phyloP scores from a whole-genome alignment of 805 yeast genomes.

The Candida suzukii region DNA sequence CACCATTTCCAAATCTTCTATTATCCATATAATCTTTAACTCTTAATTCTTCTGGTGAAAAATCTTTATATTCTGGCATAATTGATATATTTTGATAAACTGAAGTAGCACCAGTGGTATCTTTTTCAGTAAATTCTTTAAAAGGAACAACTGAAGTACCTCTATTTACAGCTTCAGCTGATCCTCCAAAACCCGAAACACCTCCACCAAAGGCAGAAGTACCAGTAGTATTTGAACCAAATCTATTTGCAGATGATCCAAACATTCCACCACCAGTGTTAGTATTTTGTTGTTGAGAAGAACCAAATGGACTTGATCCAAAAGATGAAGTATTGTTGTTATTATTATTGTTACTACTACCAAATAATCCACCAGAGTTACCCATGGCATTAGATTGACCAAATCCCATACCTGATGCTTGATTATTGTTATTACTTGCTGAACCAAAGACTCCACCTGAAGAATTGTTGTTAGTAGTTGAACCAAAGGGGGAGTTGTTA shows the following conservation, averaged over 20 bases:
- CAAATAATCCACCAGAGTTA: conserved; percentile 9
- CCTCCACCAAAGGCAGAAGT: conserved; percentile 15
- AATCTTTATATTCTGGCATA: conserved; percentile 86
- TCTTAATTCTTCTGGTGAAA: conserved; percentile 83
- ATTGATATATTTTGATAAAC: conserved; percentile 68
- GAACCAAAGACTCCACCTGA: conserved; percentile 12
- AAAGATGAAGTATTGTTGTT: conserved; percentile 2
- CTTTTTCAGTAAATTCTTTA: conserved; percentile 65
- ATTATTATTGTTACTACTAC: conserved; percentile 4
- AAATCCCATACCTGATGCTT: conserved; percentile 4
- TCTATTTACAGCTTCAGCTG: conserved; percentile 31
- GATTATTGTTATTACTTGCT: conserved; percentile 1
- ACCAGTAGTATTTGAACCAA: conserved; percentile 20
- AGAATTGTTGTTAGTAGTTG: conserved; percentile 4
- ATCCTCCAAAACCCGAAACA: conserved; percentile 19
- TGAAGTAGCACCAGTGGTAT: conserved; percentile 38
- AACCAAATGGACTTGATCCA: conserved; percentile 4
- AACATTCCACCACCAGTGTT: conserved; percentile 10
- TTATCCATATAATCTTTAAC: conserved; percentile 78
- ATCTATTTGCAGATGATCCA: conserved; percentile 19
- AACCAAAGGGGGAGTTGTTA: conserved; percentile 19
- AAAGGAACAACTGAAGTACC: conserved; percentile 75
- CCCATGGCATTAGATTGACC: conserved; percentile 3
- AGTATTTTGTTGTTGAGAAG: conserved; percentile 10
- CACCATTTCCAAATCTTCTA: conserved; percentile 47